These are phyloP conservation scores for Paraglomus brasilianum DNA, from an alignment of 192 early-diverging fungal genomes.

Conservation along the genomic window DNA sequence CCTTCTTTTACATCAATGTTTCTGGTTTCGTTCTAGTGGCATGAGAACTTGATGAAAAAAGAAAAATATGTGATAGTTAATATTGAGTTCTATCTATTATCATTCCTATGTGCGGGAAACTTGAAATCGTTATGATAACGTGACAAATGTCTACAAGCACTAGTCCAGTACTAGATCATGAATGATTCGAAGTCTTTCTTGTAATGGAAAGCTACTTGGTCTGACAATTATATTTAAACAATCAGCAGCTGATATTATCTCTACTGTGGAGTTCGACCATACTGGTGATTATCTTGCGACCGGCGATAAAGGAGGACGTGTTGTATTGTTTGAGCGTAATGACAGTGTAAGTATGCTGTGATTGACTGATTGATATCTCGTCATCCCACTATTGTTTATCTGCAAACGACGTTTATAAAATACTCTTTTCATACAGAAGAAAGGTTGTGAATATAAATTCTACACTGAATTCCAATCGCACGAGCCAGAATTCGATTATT, in stretches of 20 bases:
- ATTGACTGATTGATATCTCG: neutral
- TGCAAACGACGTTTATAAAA: neutral
- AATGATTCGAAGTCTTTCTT: conserved; percentile 32
- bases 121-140: too few relatives aligned
- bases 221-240: conserved; percentile 31
- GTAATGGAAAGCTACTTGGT: conserved; percentile 22
- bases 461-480: conserved; percentile 99
- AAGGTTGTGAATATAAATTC: conserved; percentile 99
- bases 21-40: too few relatives aligned
- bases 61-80: too few relatives aligned
- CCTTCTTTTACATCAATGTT: too few relatives aligned
- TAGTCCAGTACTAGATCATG: conserved; percentile 21
- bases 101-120: too few relatives aligned
- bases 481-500: conserved; percentile 99
- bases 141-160: too few relatives aligned
- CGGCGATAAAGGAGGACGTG: conserved; percentile 95
- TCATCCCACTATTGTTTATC: conserved; percentile 1
- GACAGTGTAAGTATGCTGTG: conserved; percentile 74
- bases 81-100: too few relatives aligned
- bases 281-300: conserved; percentile 97
- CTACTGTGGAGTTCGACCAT: conserved; percentile 97
- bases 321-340: conserved; percentile 98
- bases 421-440: conserved; percentile 67
- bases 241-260: conserved; percentile 92
- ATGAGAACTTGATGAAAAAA: too few relatives aligned